A percentile compares a stretch with the other conserved stretches of the same genome.
phyloP scores from a whole-genome alignment of 1,139 yeast species.

The Diutina rugosa region DNA sequence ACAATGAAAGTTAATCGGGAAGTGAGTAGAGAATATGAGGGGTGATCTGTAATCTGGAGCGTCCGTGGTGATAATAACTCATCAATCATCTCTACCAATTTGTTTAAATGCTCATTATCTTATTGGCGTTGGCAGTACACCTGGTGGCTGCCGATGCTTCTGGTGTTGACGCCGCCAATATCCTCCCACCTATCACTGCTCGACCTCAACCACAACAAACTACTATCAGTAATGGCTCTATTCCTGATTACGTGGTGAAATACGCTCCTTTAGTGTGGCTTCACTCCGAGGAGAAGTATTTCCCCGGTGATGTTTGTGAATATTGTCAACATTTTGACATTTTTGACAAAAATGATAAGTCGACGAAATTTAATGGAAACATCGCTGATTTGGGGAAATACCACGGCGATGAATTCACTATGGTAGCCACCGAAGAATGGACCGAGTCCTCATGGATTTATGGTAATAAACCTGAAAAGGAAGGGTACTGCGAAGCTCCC shows the following conservation, averaged over 20 bases:
- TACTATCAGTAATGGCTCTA: not conserved
- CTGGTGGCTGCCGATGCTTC: not conserved
- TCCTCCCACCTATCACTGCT: not conserved
- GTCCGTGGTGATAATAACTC: not conserved
- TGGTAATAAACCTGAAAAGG: not conserved
- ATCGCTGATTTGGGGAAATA: not conserved
- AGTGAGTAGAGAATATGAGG: too few relatives aligned
- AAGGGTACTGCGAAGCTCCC: not conserved
- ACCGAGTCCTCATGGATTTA: not conserved
- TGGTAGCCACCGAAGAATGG: not conserved
- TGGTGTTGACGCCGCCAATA: not conserved
- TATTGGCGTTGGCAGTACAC: not conserved
- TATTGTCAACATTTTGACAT: not conserved
- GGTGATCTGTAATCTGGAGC: not conserved
- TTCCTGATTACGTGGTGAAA: not conserved
- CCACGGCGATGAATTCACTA: too few relatives aligned
- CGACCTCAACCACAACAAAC: not conserved
- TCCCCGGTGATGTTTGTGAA: not conserved
- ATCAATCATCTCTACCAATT: too few relatives aligned
- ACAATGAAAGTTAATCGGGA: too few relatives aligned
- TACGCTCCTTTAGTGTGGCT: not conserved
- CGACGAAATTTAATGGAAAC: not conserved
- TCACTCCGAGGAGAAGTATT: not conserved
- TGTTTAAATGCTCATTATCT: not conserved
- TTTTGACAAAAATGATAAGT: not conserved